phyloP scores from a whole-genome alignment of 2,329 filamentous ascomycete genomes.

The Dothistroma septosporum region DNA sequence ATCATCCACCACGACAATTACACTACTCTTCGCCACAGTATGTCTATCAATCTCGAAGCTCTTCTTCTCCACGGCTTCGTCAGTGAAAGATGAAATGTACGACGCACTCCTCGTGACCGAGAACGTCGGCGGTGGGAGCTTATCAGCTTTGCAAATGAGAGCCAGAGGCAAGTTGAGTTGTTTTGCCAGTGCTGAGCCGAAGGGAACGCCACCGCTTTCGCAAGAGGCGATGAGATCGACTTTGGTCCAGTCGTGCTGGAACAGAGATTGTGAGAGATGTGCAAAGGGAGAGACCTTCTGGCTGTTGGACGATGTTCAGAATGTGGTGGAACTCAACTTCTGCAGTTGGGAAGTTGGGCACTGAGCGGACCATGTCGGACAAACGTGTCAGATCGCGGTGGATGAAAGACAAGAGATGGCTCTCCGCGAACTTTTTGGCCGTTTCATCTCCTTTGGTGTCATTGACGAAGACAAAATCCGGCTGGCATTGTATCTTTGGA shows the following conservation, averaged over 20 bases:
- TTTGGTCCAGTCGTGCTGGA: slow-evolving; percentile 46
- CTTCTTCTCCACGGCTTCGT: slow-evolving; percentile 29
- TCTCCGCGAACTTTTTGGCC: slow-evolving; percentile 3
- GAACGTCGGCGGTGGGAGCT: slow-evolving; percentile 55
- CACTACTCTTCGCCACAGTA: slow-evolving; percentile 38
- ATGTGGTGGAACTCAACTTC: slow-evolving; percentile 57
- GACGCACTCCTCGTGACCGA: slow-evolving; percentile 49
- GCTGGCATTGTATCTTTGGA: slow-evolving; percentile 27
- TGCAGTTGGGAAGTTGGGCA: slow-evolving; percentile 50
- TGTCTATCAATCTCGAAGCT: slow-evolving; percentile 50
- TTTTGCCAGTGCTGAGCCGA: slow-evolving; percentile 49
- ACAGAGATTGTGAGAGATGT: slow-evolving; percentile 46
- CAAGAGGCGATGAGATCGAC: slow-evolving; percentile 49
- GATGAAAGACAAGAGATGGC: slow-evolving; percentile 45
- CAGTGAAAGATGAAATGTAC: slow-evolving; percentile 49
- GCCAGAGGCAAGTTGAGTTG: slow-evolving; percentile 43
- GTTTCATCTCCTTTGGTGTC: slow-evolving; percentile 40
- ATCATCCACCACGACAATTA: slow-evolving; percentile 58
- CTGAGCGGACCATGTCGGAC: slow-evolving; percentile 46
- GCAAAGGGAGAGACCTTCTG: slow-evolving; percentile 50
- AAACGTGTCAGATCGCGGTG: slow-evolving; percentile 47
- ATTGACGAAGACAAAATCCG: slow-evolving; percentile 53
- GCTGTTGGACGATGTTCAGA: slow-evolving; percentile 52
- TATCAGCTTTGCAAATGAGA: slow-evolving; percentile 54
- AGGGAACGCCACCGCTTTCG: slow-evolving; percentile 57